Percentiles rank a stretch among this genome's conserved stretches.
Conservation (phyloP, 192 early-diverging fungal species). For the Coemansia sp. region DNA sequence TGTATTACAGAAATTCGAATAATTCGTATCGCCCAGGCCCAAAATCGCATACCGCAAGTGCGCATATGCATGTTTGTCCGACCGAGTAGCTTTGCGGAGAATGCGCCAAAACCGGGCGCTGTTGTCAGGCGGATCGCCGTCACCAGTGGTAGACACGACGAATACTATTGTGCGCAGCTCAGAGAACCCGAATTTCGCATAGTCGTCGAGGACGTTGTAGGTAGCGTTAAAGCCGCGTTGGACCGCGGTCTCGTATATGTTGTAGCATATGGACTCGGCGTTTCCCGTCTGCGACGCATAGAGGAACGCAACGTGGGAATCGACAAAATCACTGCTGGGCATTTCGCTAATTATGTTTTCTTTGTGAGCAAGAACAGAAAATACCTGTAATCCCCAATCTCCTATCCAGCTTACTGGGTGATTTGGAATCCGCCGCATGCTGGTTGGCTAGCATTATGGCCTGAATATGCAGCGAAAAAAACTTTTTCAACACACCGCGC, state of each 20-base stretch:
- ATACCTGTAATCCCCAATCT: not conserved
- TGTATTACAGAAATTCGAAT: slow-evolving; percentile 88
- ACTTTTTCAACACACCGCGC: slow-evolving; percentile 4
- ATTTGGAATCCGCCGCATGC: no score
- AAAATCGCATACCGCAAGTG: slow-evolving; percentile 47
- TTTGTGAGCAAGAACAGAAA: slow-evolving; percentile 15
- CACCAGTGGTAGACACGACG: slow-evolving; percentile 89
- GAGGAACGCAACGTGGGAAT: slow-evolving; percentile 42
- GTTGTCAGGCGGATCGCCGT: slow-evolving; percentile 96
- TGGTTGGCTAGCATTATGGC: no score
- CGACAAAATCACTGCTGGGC: slow-evolving; percentile 3
- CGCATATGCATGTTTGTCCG: slow-evolving; percentile 7
- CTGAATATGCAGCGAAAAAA: not conserved
- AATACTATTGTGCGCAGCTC: slow-evolving; percentile 57
- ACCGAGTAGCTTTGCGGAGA: slow-evolving; percentile 62
- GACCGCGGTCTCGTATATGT: slow-evolving; percentile 71
- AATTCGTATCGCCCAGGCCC: slow-evolving; percentile 93
- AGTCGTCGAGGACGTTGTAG: slow-evolving; percentile 71
- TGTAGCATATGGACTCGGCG: slow-evolving; percentile 89
- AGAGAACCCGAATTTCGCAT: slow-evolving; percentile 56
- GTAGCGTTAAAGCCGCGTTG: slow-evolving; percentile 65
- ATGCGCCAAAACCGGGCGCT: slow-evolving; percentile 85
- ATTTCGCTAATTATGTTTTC: not conserved
- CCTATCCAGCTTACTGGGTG: no score
- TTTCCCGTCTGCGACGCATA: slow-evolving; percentile 95